Evolutionary conservation across 169 alveolate genomes (phyloP), one percentile per base, ranked within the genome.

Genomic region (Plasmodium gallinaceum): DNA sequence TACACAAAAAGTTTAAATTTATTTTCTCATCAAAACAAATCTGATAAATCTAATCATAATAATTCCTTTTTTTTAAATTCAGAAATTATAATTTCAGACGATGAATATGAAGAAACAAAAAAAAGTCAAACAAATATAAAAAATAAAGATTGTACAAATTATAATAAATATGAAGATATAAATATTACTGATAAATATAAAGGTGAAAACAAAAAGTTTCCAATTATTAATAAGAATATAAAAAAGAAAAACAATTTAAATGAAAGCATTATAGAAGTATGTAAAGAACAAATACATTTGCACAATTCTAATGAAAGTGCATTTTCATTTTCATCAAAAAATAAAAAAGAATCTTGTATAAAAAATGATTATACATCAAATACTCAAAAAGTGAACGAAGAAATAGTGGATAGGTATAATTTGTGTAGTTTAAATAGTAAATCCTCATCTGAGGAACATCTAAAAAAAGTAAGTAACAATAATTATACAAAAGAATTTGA

Each of bases 311-410:
- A 26, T 46, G 87, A 73, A 57, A 73, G 72, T 42, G 61, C 42
- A 24, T 73, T 57, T 45, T 73, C 87, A 57, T 73, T 73, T 73
- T 73, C 87, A 57, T 73, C 87, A 57, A 57, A 73, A 45, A 73
- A 42, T 58, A 52, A 9, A 57, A 73, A 73, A 14, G 22, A 10
- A 20, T 9, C 10, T 10, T 54, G 61, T 24, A 52, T 54, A 32
- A 43, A 8, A 14, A 73, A 58, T 24, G 18, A 73, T 32, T 7
- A 16, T 64, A 54, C 43, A 14, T 2, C 6, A 4, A 32, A 32
- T 32, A 32, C 1, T 32, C 39, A 32, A 32, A 32, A 32, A 2
- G 32, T 37, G 20, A 57, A 60, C 46, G 22, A 73, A n/a, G 87
- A 73, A 18, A 37, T 73, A 20, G 6, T 8, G 72, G 26, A 60